These are phyloP conservation scores for Neonectria sp. DNA, from an alignment of 2,329 filamentous ascomycete genomes.

Conservation along the genomic window DNA sequence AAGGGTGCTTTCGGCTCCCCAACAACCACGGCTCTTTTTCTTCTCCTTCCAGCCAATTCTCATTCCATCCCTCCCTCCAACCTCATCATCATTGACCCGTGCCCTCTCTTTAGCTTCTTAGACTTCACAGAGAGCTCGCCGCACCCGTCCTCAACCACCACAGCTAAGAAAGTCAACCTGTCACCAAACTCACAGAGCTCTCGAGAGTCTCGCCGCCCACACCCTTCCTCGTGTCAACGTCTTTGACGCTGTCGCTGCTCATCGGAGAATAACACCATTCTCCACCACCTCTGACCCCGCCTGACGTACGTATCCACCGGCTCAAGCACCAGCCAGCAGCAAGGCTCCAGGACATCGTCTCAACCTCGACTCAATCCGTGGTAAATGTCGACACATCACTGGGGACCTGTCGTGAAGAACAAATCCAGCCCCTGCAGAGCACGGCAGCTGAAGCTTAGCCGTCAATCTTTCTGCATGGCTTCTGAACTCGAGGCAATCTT, in stretches of 20 bases:
- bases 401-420: slow-evolving; percentile 28
- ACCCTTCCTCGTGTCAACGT: neutral
- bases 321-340: slow-evolving; percentile 22
- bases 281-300: slow-evolving; percentile 20
- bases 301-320: slow-evolving; percentile 27
- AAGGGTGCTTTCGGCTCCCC: slow-evolving; percentile 26
- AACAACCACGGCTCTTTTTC: slow-evolving; percentile 4
- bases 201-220: neutral
- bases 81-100: slow-evolving; percentile 21
- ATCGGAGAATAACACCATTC: slow-evolving; percentile 9
- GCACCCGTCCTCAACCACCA: neutral
- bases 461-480: slow-evolving; percentile 59
- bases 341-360: slow-evolving; percentile 5
- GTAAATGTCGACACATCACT: slow-evolving; percentile 19
- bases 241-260: neutral
- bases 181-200: neutral
- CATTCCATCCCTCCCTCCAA: neutral
- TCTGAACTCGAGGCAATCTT: slow-evolving; percentile 75
- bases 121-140: neutral
- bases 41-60: slow-evolving; percentile 9
- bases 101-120: slow-evolving; percentile 8
- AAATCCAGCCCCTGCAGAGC: slow-evolving; percentile 25
- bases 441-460: slow-evolving; percentile 30
- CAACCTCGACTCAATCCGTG: neutral
- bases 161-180: neutral